Evolutionary conservation across 768 basidiomycete genomes (phyloP).

Genomic region (Lactarius hengduanensis): DNA sequence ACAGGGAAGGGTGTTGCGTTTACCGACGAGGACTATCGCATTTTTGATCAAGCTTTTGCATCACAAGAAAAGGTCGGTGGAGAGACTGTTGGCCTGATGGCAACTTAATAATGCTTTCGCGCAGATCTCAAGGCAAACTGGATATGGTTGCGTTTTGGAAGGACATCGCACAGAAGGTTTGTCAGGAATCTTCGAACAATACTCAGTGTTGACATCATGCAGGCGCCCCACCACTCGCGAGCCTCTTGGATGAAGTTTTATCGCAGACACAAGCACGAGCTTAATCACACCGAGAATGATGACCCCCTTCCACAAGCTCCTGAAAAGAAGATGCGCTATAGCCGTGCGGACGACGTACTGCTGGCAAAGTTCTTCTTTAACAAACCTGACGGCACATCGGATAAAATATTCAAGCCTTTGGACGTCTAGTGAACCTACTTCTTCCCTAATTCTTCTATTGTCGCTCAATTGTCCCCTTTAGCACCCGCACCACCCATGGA

Average conservation of each 20-base stretch:
- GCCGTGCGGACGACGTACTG: conserved; percentile 72
- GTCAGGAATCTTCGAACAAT: conserved; percentile 21
- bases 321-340: conserved; percentile 88
- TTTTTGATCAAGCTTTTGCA: conserved; percentile 77
- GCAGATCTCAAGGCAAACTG: conserved; percentile 55
- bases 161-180: conserved; percentile 66
- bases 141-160: conserved; percentile 83
- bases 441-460: not conserved
- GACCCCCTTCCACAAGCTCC: conserved; percentile 73
- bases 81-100: not conserved
- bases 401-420: conserved; percentile 85
- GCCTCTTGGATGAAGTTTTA: conserved; percentile 96
- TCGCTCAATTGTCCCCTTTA: conserved; percentile 34
- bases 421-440: conserved; percentile 51
- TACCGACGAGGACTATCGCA: conserved; percentile 75
- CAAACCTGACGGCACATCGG: conserved; percentile 78
- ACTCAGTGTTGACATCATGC: not conserved
- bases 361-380: conserved; percentile 72
- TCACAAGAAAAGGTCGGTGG: conserved; percentile 59
- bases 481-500: conserved; percentile 91
- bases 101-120: conserved; percentile 25
- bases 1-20: conserved; percentile 91
- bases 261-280: conserved; percentile 83
- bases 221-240: conserved; percentile 88
- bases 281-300: conserved; percentile 62